Evolutionary conservation across 2,329 filamentous ascomycete genomes (phyloP).

Genomic region (Cercospora berteroae): DNA sequence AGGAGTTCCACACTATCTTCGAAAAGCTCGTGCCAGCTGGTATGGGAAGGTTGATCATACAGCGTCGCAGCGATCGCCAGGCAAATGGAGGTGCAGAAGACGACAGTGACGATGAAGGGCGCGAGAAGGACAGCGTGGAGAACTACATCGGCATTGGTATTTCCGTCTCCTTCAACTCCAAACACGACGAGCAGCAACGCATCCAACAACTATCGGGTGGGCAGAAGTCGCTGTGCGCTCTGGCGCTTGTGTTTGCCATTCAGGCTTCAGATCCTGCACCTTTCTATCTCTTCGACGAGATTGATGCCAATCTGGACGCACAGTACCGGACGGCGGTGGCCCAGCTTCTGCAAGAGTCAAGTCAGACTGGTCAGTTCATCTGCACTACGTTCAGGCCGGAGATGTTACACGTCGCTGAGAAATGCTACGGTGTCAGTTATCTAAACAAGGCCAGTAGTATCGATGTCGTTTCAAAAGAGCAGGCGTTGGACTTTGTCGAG

Average conservation of each 20-base stretch:
- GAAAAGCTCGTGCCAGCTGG: constrained; percentile 93
- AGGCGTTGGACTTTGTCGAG: constrained; percentile 91
- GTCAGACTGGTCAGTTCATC: constrained; percentile 74
- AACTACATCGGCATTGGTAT: constrained; percentile 97
- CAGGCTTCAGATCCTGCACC: constrained; percentile 95
- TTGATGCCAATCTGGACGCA: constrained; percentile 95
- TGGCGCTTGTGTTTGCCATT: constrained; percentile 98
- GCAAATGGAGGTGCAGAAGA: constrained; percentile 52
- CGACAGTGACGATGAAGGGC: constrained; percentile 55
- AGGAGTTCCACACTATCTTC: constrained; percentile 89
- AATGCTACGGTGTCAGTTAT: constrained; percentile 95
- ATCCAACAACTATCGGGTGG: constrained; percentile 97
- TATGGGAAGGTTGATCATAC: constrained; percentile 86
- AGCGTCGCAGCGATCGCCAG: constrained; percentile 77
- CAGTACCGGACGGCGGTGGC: constrained; percentile 97
- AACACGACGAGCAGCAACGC: constrained; percentile 95
- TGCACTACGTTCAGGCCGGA: constrained; percentile 98
- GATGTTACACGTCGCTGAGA: constrained; percentile 91
- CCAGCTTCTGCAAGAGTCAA: constrained; percentile 68
- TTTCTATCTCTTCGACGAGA: constrained; percentile 99
- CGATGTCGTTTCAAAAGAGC: constrained; percentile 81
- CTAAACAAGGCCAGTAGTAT: constrained; percentile 90
- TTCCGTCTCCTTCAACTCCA: constrained; percentile 97
- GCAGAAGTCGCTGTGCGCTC: constrained; percentile 90
- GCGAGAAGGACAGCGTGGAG: constrained; percentile 61